A percentile compares a stretch with the other conserved stretches of the same genome.
phyloP scores from a whole-genome alignment of 2,329 filamentous ascomycete species.

The Alternaria longipes region DNA sequence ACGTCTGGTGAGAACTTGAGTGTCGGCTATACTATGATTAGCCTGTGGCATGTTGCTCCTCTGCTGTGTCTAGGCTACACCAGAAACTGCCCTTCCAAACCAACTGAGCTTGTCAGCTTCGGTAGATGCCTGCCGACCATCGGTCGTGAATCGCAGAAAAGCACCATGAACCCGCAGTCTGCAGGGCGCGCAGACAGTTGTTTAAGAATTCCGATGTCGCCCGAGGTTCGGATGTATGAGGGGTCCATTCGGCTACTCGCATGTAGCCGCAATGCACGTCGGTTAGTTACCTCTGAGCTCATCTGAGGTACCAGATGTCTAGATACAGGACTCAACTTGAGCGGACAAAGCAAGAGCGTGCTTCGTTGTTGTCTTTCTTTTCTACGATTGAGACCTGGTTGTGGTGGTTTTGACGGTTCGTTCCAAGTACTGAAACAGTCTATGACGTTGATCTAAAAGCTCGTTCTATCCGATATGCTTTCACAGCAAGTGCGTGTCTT shows the following conservation, averaged over 20 bases:
- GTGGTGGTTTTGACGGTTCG: not conserved
- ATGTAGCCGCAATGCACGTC: slow-evolving; percentile 21
- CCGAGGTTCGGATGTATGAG: slow-evolving; percentile 15
- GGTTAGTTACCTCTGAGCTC: slow-evolving; percentile 18
- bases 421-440: not conserved
- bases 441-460: slow-evolving; percentile 19
- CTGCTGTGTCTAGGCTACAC: not conserved
- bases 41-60: not conserved
- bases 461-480: slow-evolving; percentile 21
- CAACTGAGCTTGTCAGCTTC: not conserved
- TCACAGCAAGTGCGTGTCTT: slow-evolving; percentile 23
- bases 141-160: not conserved
- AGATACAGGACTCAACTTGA: not conserved
- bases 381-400: not conserved
- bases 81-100: not conserved
- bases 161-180: not conserved
- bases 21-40: not conserved
- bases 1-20: not conserved
- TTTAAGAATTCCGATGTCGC: not conserved
- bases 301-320: slow-evolving; percentile 3
- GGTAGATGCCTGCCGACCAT: not conserved
- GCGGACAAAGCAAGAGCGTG: not conserved
- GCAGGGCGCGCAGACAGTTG: not conserved
- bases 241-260: slow-evolving; percentile 28
- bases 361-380: not conserved